Evolutionary conservation across 768 basidiomycete genomes (phyloP), one percentile per base, ranked within the genome.

Genomic region (Pleurotus sapidus): DNA sequence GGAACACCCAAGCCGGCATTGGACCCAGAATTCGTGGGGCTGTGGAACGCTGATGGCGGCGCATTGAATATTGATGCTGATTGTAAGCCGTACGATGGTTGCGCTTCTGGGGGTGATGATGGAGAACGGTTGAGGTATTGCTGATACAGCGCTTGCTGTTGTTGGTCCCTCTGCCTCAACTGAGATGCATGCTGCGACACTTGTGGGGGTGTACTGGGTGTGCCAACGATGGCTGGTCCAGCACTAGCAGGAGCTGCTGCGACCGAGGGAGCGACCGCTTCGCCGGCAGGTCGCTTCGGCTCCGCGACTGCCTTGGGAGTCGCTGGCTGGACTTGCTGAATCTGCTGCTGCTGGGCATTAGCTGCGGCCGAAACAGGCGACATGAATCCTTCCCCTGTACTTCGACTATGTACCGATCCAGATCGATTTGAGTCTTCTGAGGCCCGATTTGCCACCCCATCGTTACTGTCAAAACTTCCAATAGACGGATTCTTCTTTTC

Each of bases 91-190:
- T 89, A 89, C 17, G 84, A 86, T 12, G 88, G 83, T 60, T 86
- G 83, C 1, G 81, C 81, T 60, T 94, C 89, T 0, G 89, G 87
- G 2, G 88, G 84, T 1, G 88, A 86, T 0, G 89, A 83, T 1
- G 92, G 91, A 0, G 94, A 94, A 17, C 87, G 84, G 59, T 87
- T 91, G 69, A 97, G 90, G 65, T 96, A 95, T 65, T 92, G 89
- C 61, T 87, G 88, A 70, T 96, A 97, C 27, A 91, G 73, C 8
- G 86, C 85, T 68, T 95, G 93, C 56, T 95, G 89, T 61, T 94
- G 89, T 68, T 92, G 89, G 61, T 97, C 95, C 53, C 86, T 83
- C 71, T 95, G 90, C 59, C 92, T 88, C 39, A 97, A 74, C 48
- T 88, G 84, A 12, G 84, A 86, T 1, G 89, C 81, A 51, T 82